phyloP scores from a whole-genome alignment of 2,329 filamentous ascomycete species.

The Helotiales sp. region DNA sequence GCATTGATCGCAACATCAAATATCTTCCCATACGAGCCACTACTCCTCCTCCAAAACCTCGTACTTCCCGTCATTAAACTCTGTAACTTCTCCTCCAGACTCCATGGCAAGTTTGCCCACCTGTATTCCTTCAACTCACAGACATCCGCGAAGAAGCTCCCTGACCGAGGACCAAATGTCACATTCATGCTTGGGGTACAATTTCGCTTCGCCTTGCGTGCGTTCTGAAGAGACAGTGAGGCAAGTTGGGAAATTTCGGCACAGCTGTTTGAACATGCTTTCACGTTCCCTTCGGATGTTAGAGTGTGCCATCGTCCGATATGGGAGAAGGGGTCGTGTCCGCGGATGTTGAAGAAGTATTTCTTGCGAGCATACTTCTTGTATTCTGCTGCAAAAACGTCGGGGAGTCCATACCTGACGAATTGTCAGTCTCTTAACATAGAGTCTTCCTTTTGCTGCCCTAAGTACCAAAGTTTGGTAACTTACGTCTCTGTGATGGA shows the following conservation, averaged over 20 bases:
- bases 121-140: constrained; percentile 10
- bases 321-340: constrained; percentile 18
- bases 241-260: background rate
- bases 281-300: constrained; percentile 4
- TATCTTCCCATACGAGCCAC: background rate
- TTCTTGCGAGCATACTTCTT: background rate
- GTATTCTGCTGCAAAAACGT: background rate
- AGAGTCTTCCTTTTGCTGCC: no score
- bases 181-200: background rate
- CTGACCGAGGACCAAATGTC: constrained; percentile 7
- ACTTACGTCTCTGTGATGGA: constrained; percentile 8
- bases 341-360: constrained; percentile 16
- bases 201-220: background rate
- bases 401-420: constrained; percentile 3
- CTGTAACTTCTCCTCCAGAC: background rate
- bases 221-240: background rate
- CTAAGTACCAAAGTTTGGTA: no score
- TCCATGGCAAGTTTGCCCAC: constrained; percentile 11
- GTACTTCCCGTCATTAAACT: background rate
- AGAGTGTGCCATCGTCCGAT: constrained; percentile 10
- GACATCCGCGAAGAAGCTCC: constrained; percentile 11
- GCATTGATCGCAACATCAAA: constrained; percentile 6
- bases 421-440: background rate
- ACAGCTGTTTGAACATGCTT: background rate
- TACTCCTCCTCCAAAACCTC: background rate